These are phyloP conservation scores for Cordyceps pruinosa DNA, from an alignment of 2,329 filamentous ascomycete species.

Conservation along the genomic window DNA sequence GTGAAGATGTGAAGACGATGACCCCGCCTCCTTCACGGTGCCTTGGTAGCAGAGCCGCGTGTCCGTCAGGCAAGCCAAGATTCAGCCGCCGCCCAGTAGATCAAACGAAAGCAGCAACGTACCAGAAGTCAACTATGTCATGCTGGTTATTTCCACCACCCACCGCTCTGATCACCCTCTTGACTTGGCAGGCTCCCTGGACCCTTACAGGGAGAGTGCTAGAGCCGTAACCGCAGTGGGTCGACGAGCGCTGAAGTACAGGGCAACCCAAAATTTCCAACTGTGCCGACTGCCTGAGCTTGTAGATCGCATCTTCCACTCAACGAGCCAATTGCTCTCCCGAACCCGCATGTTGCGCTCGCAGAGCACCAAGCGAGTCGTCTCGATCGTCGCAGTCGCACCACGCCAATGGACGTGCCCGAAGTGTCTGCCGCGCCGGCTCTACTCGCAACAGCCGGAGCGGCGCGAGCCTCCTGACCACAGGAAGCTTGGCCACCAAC, in stretches of 20 bases:
- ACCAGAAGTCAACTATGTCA: too few relatives aligned
- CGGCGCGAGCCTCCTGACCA: conserved; percentile 44
- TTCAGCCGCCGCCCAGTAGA: background rate
- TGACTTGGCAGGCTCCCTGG: background rate
- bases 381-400: conserved; percentile 15
- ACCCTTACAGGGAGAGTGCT: too few relatives aligned
- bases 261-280: background rate
- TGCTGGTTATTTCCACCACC: too few relatives aligned
- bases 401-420: conserved; percentile 26
- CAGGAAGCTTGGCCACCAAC: conserved; percentile 53
- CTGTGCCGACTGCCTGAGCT: background rate
- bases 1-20: background rate
- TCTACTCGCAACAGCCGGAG: conserved; percentile 25
- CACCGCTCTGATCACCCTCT: too few relatives aligned
- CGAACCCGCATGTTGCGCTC: conserved; percentile 26
- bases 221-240: conserved; percentile 4
- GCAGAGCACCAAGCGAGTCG: conserved; percentile 17
- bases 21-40: background rate
- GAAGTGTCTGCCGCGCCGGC: conserved; percentile 21
- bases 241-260: background rate
- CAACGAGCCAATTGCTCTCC: conserved; percentile 7
- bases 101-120: too few relatives aligned
- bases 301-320: background rate
- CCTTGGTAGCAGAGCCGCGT: background rate
- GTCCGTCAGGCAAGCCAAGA: background rate